phyloP scores from a whole-genome alignment of 371 early-diverging fungal genomes.

The Conidiobolus incongruus region DNA sequence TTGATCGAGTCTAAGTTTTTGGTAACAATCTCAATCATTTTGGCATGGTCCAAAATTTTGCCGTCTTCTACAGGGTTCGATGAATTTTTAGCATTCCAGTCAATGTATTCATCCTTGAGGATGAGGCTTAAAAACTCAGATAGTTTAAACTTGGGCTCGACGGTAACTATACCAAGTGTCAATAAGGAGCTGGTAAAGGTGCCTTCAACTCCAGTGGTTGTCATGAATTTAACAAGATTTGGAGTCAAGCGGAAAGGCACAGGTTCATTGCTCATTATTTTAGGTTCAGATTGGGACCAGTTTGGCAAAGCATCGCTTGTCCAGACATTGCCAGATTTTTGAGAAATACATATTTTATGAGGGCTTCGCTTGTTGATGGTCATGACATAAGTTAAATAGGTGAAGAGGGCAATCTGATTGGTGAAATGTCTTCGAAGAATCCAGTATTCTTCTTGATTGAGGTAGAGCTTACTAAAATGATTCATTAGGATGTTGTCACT shows the following conservation, averaged over 20 bases:
- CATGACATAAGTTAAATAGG: constrained; percentile 76
- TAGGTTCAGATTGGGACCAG: constrained; percentile 6
- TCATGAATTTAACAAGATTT: constrained; percentile 82
- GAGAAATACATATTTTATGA: constrained; percentile 68
- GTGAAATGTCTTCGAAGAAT: constrained; percentile 81
- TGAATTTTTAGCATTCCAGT: not conserved
- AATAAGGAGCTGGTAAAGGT: constrained; percentile 58
- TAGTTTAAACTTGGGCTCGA: constrained; percentile 28
- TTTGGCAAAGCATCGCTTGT: constrained; percentile 50
- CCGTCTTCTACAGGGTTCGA: constrained; percentile 11
- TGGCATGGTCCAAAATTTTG: constrained; percentile 5
- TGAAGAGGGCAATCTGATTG: constrained; percentile 60
- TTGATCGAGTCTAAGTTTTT: not conserved
- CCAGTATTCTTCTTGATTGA: constrained; percentile 73
- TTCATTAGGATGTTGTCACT: constrained; percentile 62
- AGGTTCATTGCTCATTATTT: constrained; percentile 20
- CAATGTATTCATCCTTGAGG: constrained; percentile 2
- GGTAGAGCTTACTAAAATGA: constrained; percentile 20
- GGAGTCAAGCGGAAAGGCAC: constrained; percentile 97
- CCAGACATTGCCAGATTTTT: constrained; percentile 59
- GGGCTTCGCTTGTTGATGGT: constrained; percentile 71
- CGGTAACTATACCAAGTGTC: constrained; percentile 52
- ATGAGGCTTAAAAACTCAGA: constrained; percentile 11
- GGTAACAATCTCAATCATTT: constrained; percentile 3
- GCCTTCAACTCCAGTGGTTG: constrained; percentile 80